phyloP scores from a whole-genome alignment of 1,139 yeast species.

The Pichia sp. region DNA sequence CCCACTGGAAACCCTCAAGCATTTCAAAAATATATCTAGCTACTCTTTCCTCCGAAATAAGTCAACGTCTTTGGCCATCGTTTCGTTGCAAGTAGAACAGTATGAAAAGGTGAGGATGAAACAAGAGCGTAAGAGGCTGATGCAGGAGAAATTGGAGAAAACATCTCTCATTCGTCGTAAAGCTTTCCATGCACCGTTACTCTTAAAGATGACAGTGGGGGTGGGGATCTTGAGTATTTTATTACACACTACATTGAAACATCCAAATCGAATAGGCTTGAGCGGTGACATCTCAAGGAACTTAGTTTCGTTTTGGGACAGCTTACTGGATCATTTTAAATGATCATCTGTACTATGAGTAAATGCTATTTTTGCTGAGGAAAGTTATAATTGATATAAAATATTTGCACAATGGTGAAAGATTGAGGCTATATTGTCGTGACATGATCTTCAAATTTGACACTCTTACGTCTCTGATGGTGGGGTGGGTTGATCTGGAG shows the following conservation, averaged over 20 bases:
- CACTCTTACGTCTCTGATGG: constrained; percentile 23
- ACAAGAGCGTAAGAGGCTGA: constrained; percentile 1
- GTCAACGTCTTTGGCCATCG: constrained; percentile 9
- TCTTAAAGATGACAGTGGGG: constrained; percentile 20
- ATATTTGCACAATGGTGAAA: background rate
- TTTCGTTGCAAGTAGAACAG: constrained; percentile 15
- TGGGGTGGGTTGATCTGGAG: background rate
- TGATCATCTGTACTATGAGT: too few relatives aligned
- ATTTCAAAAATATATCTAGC: constrained; percentile 20
- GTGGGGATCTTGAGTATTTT: constrained; percentile 21
- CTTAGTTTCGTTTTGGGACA: too few relatives aligned
- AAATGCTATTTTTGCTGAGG: too few relatives aligned
- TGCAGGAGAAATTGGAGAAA: background rate
- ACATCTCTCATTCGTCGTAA: too few relatives aligned
- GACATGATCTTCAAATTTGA: constrained; percentile 20
- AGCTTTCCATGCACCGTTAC: constrained; percentile 7
- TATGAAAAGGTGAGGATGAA: constrained; percentile 1
- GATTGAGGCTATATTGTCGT: background rate
- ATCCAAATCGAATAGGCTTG: background rate
- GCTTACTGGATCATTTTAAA: too few relatives aligned
- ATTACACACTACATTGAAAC: background rate
- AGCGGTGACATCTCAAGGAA: too few relatives aligned
- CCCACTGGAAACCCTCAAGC: constrained; percentile 23
- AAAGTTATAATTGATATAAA: too few relatives aligned
- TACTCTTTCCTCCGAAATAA: constrained; percentile 20